Evolutionary conservation across 345 rosid genomes (phyloP).

Genomic region (Excoecaria cochinchinensis): DNA sequence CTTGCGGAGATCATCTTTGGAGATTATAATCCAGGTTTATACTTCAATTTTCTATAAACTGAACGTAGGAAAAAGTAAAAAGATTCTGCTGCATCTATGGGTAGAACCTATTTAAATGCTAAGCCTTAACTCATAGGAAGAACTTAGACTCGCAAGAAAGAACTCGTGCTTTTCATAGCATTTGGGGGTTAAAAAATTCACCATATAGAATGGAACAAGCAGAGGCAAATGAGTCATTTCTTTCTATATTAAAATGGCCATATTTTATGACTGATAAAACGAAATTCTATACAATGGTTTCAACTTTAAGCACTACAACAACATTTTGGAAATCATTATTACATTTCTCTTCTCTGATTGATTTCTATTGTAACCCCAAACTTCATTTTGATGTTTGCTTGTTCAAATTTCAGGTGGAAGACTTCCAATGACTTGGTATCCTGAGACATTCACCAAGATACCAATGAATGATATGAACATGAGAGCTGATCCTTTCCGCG

Average conservation of each 20-base stretch:
- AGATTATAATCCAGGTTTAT: conserved; percentile 80
- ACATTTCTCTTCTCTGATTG: neutral
- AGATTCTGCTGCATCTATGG: neutral
- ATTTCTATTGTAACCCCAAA: neutral
- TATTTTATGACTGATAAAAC: neutral
- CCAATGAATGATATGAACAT: conserved; percentile 86
- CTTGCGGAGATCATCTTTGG: conserved; percentile 82
- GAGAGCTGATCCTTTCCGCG: conserved; percentile 67
- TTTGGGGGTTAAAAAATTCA: conserved; percentile 8
- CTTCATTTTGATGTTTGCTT: conserved; percentile 3
- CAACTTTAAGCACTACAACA: neutral
- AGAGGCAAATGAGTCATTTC: neutral
- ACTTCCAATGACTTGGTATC: conserved; percentile 92
- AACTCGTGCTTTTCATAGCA: conserved; percentile 4
- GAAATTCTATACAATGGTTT: neutral
- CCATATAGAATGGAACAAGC: neutral
- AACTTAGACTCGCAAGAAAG: neutral
- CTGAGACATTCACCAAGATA: conserved; percentile 66
- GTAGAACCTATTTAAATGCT: neutral
- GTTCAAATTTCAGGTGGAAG: conserved; percentile 64
- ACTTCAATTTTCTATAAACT: neutral
- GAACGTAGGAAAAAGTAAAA: neutral
- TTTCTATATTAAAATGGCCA: neutral
- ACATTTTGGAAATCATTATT: neutral
- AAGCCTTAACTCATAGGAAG: neutral